These are phyloP conservation scores for Wickerhamiella cacticola DNA, from an alignment of 805 yeast genomes.

Conservation along the genomic window DNA sequence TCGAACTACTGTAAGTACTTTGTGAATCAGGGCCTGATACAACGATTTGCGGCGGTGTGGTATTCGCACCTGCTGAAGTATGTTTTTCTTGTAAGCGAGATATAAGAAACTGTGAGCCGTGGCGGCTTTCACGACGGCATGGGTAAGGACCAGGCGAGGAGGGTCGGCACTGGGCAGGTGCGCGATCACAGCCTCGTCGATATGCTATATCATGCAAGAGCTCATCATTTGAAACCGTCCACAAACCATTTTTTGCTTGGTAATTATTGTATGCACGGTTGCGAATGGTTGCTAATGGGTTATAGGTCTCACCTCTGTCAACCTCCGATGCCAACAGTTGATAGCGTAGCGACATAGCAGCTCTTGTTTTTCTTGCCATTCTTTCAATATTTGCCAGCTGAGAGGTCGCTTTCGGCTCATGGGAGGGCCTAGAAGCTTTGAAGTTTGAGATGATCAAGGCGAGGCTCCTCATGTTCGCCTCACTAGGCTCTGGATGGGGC, in stretches of 20 bases:
- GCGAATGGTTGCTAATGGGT: slow-evolving; percentile 73
- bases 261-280: slow-evolving; percentile 37
- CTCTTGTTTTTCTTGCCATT: slow-evolving; percentile 7
- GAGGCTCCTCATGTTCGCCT: slow-evolving; percentile 6
- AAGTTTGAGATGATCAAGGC: slow-evolving; percentile 8
- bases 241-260: slow-evolving; percentile 12
- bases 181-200: slow-evolving; percentile 6
- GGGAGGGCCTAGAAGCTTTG: not conserved
- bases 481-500: slow-evolving; percentile 2
- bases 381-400: not conserved
- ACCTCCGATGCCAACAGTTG: slow-evolving; percentile 3
- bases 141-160: slow-evolving; percentile 7
- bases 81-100: slow-evolving; percentile 8
- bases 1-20: not conserved
- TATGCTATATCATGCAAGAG: slow-evolving; percentile 21
- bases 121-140: slow-evolving; percentile 16
- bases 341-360: slow-evolving; percentile 5
- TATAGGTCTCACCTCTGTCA: slow-evolving; percentile 34
- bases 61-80: not conserved
- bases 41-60: not conserved
- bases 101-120: slow-evolving; percentile 14
- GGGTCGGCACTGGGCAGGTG: not conserved
- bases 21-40: not conserved
- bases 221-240: slow-evolving; percentile 24
- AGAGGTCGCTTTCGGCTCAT: not conserved